Base-by-base conservation (phyloP, 768 basidiomycete genomes). In the Rhodotorula graminis region DNA sequence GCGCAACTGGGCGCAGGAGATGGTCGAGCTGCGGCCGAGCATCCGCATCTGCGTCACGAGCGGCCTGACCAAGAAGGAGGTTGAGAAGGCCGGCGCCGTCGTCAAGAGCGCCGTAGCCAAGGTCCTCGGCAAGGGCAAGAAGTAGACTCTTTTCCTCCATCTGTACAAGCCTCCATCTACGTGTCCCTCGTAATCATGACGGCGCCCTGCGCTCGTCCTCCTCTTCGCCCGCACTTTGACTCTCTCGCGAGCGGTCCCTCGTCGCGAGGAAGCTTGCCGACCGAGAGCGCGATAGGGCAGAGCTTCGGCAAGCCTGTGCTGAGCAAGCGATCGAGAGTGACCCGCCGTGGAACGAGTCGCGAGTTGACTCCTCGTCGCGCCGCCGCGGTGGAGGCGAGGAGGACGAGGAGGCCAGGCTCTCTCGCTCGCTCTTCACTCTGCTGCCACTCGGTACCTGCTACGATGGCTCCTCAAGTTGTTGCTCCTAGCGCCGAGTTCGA, bases 11-110 rank as follows among this genome's bases (percentile, higher is more conserved):
- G 67, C 71, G 11, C 93, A 96, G 82, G 95, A 99, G 84, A 82
- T 87, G 73, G 83, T 86, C 25, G 92, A 96, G 80, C 85, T 87
- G 25, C 84, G 88, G 59, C 93, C 96, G 50, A 91, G 90, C 77
- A 87, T 98, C 71, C 86, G 91, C 72, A 82, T 98, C n/a, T 89
- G 89, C 33, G 82, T 94, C 72, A 89, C 86, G 10, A 86, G 88
- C 23, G 92, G 87, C 23, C 80, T 97, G 75, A 88, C 88, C 37
- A 89, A 85, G 85, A 95, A 94, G 82, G 96, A 98, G 77, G 87
- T 88, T 66, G 93, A 96, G 84, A 94, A 92, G 84, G 90, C 93
- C 7, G 87, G 88, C 12, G 82, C 82, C 33, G 85, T 90, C 29
- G 81, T 99, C 69, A 91, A 89, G 82, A 84, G 84, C 44, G 89